A percentile compares a stretch with the other conserved stretches of the same genome.
These are phyloP conservation scores for Daucus carota DNA, from an alignment of 129 eudicot genomes.

Conservation along the genomic window DH1_v3.0 NC_030383.2:2285501-2286000, in stretches of 20 bases:
- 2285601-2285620: slow-evolving; percentile 93
- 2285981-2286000: background rate
- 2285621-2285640: slow-evolving; percentile 57
- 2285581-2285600: slow-evolving; percentile 92
- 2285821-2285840: no score
- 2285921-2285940: slow-evolving; percentile 53
- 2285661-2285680: background rate
- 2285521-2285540: slow-evolving; percentile 96
- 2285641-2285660: no score
- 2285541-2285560: slow-evolving; percentile 80
- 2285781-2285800: no score
- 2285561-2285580: slow-evolving; percentile 72
- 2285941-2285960: slow-evolving; percentile 85
- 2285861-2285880: slow-evolving; percentile 81
- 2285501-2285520: slow-evolving; percentile 15
- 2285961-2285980: slow-evolving; percentile 14
- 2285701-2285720: slow-evolving; percentile 13
- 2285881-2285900: slow-evolving; percentile 91
- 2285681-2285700: background rate
- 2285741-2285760: slow-evolving; percentile 86
- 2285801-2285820: no score
- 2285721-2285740: slow-evolving; percentile 99
- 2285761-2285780: slow-evolving; percentile 74
- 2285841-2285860: no score
- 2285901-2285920: slow-evolving; percentile 79